Evolutionary conservation across 352 stramenopile species (phyloP), one percentile per base, ranked within the genome.

Genomic region (Aphanomyces euteiches): DNA sequence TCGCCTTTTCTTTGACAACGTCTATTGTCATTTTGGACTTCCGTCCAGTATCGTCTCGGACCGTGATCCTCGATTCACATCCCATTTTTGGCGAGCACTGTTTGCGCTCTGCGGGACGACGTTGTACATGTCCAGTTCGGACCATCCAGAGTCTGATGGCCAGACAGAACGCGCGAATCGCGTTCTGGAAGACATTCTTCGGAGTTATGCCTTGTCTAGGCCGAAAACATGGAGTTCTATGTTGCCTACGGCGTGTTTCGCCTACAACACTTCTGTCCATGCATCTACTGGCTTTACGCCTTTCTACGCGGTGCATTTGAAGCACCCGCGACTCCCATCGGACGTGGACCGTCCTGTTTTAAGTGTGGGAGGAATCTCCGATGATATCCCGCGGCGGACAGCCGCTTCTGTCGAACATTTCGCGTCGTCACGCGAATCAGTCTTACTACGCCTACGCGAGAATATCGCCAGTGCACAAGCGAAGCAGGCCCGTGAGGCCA

Each of bases 1-100:
- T 1, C 12, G 7, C 38, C 28, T 80, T 17, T 81, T 80, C 40
- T 1, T 83, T 0, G 72, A 80, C 37, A 34, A n/a, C 17, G 67
- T 76, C 0, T 78, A 78, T 17, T 57, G 61, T 1, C 64, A 64
- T 13, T 74, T 76, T n/a, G 61, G 71, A 7, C 21, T 83, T 1
- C 72, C 70, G 0, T 28, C 56, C 41, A 41, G 48, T 2, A 74
- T 74, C 3, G 65, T 77, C 40, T 72, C 57, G 1, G 47, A 76
- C 17, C 41, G 69, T 53, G 60, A 78, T 63, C 66, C 60, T 36
- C 34, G 67, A 7, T 76, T 74, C 61, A 72, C 48, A 0, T 36
- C 54, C n/a, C 48, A 48, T 15, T 76, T 76, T 28, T 76, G 67
- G 67, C 54, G 53, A 39, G 8, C 45, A 19, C 19, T 74, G 47